Percentiles rank a stretch among this genome's conserved stretches.
phyloP scores from a whole-genome alignment of 805 yeast genomes.

The Lachancea mirantina region DNA sequence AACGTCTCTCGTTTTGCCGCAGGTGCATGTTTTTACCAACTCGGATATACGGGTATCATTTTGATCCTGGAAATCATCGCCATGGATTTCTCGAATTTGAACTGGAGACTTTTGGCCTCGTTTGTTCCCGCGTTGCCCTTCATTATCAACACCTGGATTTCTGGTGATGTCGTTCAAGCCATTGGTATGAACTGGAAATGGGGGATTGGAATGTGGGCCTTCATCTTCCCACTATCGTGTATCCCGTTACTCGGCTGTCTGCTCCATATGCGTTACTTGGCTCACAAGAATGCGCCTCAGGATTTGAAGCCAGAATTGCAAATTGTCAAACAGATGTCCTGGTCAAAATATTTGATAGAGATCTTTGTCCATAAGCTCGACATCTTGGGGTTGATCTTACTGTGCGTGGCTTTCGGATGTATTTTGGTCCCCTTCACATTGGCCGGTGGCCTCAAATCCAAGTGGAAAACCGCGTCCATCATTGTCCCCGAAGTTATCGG shows the following conservation, averaged over 20 bases:
- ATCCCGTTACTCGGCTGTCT: slow-evolving; percentile 42
- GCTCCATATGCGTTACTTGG: slow-evolving; percentile 42
- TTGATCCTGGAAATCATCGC: slow-evolving; percentile 47
- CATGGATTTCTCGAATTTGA: slow-evolving; percentile 56
- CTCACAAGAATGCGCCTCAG: slow-evolving; percentile 36
- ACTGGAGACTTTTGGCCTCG: slow-evolving; percentile 56
- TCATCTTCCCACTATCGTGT: slow-evolving; percentile 46
- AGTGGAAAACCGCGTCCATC: slow-evolving; percentile 52
- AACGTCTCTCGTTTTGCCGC: slow-evolving; percentile 46
- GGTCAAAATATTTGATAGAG: slow-evolving; percentile 26
- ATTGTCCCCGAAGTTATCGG: slow-evolving; percentile 61
- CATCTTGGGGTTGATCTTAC: slow-evolving; percentile 49
- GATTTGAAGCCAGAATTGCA: slow-evolving; percentile 19
- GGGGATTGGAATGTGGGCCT: slow-evolving; percentile 58
- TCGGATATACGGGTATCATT: slow-evolving; percentile 37
- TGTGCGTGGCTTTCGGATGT: slow-evolving; percentile 51
- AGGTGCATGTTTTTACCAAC: slow-evolving; percentile 40
- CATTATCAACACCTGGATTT: slow-evolving; percentile 65
- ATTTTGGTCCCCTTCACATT: slow-evolving; percentile 62
- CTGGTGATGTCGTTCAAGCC: slow-evolving; percentile 43
- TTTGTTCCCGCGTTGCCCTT: slow-evolving; percentile 61
- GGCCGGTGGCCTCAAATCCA: slow-evolving; percentile 47
- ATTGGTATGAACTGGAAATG: slow-evolving; percentile 40
- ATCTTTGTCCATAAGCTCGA: slow-evolving; percentile 54
- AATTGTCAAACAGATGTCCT: slow-evolving; percentile 7